Evolutionary conservation across 805 yeast genomes (phyloP).

Genomic region (Candida nemodendra): DNA sequence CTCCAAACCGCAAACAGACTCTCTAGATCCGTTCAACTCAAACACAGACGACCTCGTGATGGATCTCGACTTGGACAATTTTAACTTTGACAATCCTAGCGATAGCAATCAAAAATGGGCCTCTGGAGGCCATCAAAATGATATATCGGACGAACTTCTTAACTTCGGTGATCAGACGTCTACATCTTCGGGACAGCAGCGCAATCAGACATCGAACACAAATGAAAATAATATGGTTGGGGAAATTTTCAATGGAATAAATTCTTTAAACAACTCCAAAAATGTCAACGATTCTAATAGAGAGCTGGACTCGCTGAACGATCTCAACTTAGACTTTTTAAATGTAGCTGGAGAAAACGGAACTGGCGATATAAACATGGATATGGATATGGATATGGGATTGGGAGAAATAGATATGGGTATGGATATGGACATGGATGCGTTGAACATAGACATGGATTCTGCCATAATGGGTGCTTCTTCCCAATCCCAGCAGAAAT

Average conservation of each 20-base stretch:
- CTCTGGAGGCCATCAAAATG: conserved; percentile 1
- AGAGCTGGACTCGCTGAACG: conserved; percentile 21
- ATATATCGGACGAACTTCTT: conserved; percentile 15
- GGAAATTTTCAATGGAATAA: background rate
- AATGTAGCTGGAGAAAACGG: conserved; percentile 13
- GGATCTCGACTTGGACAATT: conserved; percentile 29
- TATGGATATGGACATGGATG: conserved; percentile 1
- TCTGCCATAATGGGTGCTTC: background rate
- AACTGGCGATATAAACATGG: conserved; percentile 7
- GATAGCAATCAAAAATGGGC: conserved; percentile 1
- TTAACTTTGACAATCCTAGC: conserved; percentile 21
- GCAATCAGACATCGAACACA: conserved; percentile 6
- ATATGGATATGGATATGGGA: conserved; percentile 17
- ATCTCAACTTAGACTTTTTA: conserved; percentile 28
- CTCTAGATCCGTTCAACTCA: conserved; percentile 3
- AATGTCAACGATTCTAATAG: background rate
- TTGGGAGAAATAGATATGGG: conserved; percentile 9
- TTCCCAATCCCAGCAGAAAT: background rate
- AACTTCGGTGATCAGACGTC: conserved; percentile 14
- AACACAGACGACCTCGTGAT: conserved; percentile 26
- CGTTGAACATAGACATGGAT: conserved; percentile 7
- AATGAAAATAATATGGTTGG: conserved; percentile 1
- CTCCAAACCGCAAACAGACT: conserved; percentile 2
- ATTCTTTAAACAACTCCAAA: background rate
- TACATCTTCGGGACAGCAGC: conserved; percentile 1